Evolutionary conservation across 2,329 filamentous ascomycete species (phyloP).

Genomic region (Fusarium poae): DNA sequence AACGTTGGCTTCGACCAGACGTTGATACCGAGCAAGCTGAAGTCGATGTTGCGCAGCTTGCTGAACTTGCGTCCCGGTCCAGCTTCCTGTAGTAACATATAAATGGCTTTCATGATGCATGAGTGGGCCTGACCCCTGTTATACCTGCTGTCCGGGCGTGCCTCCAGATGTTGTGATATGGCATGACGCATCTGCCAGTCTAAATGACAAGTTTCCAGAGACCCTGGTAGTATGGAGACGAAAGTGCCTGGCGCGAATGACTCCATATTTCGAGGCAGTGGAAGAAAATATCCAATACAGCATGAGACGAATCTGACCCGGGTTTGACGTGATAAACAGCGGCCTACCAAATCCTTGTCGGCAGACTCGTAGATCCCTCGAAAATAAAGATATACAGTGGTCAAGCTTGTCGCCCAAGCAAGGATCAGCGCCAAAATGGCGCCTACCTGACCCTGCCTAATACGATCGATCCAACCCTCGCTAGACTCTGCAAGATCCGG

Average conservation of each 20-base stretch:
- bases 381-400: not conserved
- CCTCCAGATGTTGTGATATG: too few relatives aligned
- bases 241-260: not conserved
- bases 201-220: not conserved
- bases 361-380: not conserved
- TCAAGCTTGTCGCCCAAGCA: not conserved
- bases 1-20: too few relatives aligned
- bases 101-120: not conserved
- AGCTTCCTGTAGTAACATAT: not conserved
- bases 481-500: not conserved
- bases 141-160: too few relatives aligned
- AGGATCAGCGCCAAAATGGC: not conserved
- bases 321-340: not conserved
- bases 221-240: not conserved
- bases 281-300: not conserved
- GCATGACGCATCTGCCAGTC: not conserved
- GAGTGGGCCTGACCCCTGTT: not conserved
- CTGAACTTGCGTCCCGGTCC: not conserved
- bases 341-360: not conserved
- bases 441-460: not conserved
- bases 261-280: accelerated
- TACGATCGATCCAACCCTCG: not conserved
- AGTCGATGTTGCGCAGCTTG: not conserved
- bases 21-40: too few relatives aligned
- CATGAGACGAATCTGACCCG: not conserved